A percentile compares a stretch with the other conserved stretches of the same genome.
phyloP scores from a whole-genome alignment of 495 filamentous ascomycete species.

The Lophiotrema nucula region DNA sequence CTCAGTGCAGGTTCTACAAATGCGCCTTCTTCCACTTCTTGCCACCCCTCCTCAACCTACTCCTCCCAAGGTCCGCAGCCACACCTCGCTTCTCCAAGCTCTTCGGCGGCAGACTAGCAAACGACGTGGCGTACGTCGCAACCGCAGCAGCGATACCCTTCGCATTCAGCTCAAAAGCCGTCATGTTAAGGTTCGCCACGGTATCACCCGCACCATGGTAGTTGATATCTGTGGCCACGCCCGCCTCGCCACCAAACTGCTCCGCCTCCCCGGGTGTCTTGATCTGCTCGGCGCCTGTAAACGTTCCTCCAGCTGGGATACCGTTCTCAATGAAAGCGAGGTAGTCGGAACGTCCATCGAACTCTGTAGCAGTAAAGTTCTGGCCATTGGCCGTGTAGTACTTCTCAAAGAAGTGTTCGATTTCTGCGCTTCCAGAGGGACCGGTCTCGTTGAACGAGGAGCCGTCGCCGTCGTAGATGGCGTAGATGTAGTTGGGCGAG shows the following conservation, averaged over 20 bases:
- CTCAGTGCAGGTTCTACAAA: no score
- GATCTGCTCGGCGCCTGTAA: constrained; percentile 66
- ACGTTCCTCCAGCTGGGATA: constrained; percentile 64
- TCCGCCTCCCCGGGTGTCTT: constrained; percentile 61
- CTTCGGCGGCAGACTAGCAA: constrained; percentile 46
- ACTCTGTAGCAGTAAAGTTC: constrained; percentile 52
- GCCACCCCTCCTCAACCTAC: background rate
- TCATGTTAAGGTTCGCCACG: constrained; percentile 57
- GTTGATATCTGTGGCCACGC: constrained; percentile 59
- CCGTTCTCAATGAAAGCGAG: constrained; percentile 63
- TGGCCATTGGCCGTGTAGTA: constrained; percentile 53
- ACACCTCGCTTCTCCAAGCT: constrained; percentile 1
- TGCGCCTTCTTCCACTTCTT: constrained; percentile 2
- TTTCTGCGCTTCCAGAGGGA: constrained; percentile 61
- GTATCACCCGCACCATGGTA: constrained; percentile 62
- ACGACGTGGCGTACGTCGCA: constrained; percentile 60
- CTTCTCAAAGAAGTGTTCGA: constrained; percentile 62
- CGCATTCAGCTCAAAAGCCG: constrained; percentile 60
- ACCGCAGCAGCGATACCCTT: constrained; percentile 63
- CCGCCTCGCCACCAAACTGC: constrained; percentile 61
- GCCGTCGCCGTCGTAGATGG: constrained; percentile 72
- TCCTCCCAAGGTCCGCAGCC: background rate
- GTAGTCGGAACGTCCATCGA: constrained; percentile 68
- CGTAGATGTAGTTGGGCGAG: constrained; percentile 65
- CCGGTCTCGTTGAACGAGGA: constrained; percentile 59